A percentile compares a stretch with the other conserved stretches of the same genome.
Conservation (phyloP, 163 green algal genomes). For the Smithsoniella earleae region DNA sequence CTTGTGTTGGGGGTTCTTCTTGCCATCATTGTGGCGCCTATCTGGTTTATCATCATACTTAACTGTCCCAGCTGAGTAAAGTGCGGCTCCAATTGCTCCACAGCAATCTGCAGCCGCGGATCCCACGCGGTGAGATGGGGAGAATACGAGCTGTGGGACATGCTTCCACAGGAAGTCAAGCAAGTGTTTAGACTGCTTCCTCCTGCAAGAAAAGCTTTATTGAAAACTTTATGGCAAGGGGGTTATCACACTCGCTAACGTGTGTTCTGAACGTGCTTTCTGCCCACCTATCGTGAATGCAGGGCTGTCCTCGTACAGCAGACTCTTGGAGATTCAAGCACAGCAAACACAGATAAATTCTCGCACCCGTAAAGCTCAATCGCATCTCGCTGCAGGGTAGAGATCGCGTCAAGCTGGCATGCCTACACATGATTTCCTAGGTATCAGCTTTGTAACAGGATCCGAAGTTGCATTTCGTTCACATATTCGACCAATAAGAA, state of each 20-base stretch:
- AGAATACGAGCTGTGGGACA: slow-evolving; percentile 1
- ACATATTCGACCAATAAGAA: not conserved
- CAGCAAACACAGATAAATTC: not conserved
- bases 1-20: not conserved
- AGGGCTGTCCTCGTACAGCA: too few species aligned
- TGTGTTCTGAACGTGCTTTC: not conserved
- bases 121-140: not conserved
- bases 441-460: not conserved
- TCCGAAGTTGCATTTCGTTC: not conserved
- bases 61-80: slow-evolving; percentile 12
- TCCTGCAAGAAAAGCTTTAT: not conserved
- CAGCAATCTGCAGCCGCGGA: not conserved
- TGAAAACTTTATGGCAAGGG: not conserved
- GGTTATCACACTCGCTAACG: not conserved
- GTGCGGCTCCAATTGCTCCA: slow-evolving; percentile 5
- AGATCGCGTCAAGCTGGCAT: not conserved
- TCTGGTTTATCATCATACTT: too few species aligned
- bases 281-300: too few species aligned
- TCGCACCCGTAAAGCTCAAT: slow-evolving; percentile 13
- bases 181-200: slow-evolving; percentile 4
- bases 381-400: not conserved
- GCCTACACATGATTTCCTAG: not conserved
- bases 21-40: not conserved
- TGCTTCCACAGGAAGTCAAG: slow-evolving; percentile 9
- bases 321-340: not conserved